Evolutionary conservation across 2,329 filamentous ascomycete genomes (phyloP).

Genomic region (Diplodia scrobiculata): DNA sequence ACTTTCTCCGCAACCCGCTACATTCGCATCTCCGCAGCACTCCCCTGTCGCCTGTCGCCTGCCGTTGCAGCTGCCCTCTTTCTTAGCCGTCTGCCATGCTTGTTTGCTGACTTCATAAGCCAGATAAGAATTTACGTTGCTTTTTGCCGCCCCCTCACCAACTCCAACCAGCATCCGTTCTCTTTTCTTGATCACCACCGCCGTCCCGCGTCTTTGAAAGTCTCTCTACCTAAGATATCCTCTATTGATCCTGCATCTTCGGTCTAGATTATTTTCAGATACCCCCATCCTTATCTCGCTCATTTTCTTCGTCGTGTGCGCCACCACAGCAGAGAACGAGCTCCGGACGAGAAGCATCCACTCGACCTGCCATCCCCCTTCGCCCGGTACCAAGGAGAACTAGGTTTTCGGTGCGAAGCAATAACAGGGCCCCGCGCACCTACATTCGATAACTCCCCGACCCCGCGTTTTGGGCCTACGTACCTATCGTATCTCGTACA

Average conservation of each 20-base stretch:
- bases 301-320: not conserved
- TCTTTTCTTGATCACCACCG: not conserved
- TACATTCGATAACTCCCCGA: not conserved
- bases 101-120: constrained; percentile 12
- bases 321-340: not conserved
- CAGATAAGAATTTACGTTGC: constrained; percentile 11
- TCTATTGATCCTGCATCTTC: not conserved
- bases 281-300: not conserved
- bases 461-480: constrained; percentile 1
- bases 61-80: not conserved
- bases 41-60: constrained; percentile 1
- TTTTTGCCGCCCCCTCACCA: constrained; percentile 8
- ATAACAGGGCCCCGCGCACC: not conserved
- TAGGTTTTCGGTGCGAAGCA: not conserved
- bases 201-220: not conserved
- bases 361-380: not conserved
- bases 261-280: not conserved
- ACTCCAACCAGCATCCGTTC: not conserved
- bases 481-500: not conserved
- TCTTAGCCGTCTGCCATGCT: not conserved
- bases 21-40: not conserved
- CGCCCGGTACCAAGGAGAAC: not conserved
- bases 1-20: constrained; percentile 20
- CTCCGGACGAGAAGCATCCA: not conserved
- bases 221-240: not conserved